Evolutionary conservation across 75 land plant species (phyloP).

Genomic region (Cunninghamia lanceolata): DNA sequence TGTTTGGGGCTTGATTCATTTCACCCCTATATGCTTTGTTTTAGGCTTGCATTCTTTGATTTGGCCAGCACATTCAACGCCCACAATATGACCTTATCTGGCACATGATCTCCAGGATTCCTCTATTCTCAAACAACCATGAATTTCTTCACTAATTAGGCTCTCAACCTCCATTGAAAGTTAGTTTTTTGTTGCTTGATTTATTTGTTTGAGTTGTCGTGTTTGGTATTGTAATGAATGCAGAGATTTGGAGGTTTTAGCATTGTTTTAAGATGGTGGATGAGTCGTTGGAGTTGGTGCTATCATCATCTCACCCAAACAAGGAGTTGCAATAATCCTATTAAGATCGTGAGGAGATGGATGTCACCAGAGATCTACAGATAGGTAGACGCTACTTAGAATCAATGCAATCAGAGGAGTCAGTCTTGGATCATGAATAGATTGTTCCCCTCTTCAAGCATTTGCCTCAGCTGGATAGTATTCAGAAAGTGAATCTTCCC

Average conservation of each 20-base stretch:
- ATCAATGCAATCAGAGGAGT: conserved; percentile 55
- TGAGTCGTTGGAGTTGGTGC: not conserved
- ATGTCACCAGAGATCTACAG: conserved; percentile 30
- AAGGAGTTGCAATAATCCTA: not conserved
- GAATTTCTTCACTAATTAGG: too few species aligned
- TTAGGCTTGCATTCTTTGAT: too few species aligned
- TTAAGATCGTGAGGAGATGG: conserved; percentile 36
- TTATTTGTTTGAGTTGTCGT: too few species aligned
- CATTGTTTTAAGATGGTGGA: not conserved
- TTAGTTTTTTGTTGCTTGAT: too few species aligned
- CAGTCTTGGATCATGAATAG: conserved; percentile 50
- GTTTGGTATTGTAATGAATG: too few species aligned
- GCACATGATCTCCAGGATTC: too few species aligned
- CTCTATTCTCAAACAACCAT: too few species aligned
- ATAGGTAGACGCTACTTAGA: conserved; percentile 30
- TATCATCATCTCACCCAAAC: not conserved
- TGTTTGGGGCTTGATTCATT: too few species aligned
- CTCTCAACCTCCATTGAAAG: too few species aligned
- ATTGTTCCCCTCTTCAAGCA: conserved; percentile 49
- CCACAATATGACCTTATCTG: too few species aligned
- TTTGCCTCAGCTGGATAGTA: conserved; percentile 71
- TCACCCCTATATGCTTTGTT: too few species aligned
- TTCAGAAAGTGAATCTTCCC: conserved; percentile 74
- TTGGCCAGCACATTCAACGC: too few species aligned
- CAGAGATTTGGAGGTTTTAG: not conserved